These are phyloP conservation scores for Phallus indusiatus DNA, from an alignment of 768 basidiomycete species.

Conservation along the genomic window DNA sequence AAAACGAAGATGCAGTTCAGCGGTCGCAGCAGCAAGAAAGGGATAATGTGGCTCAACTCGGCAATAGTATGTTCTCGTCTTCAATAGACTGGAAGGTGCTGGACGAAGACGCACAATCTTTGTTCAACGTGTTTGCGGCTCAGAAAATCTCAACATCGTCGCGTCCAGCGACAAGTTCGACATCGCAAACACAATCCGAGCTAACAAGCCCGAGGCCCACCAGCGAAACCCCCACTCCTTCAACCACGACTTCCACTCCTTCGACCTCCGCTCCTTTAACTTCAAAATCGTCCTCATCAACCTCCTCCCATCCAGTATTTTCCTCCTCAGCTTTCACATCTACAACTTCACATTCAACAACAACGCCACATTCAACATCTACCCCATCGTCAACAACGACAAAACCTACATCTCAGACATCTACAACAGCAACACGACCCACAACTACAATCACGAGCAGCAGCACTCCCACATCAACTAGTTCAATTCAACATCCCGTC, in stretches of 20 bases:
- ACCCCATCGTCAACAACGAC: slow-evolving; percentile 25
- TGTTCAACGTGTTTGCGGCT: too few relatives aligned
- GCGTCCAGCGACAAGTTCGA: too few relatives aligned
- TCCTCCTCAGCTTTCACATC: slow-evolving; percentile 26
- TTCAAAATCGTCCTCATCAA: slow-evolving; percentile 13
- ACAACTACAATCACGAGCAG: slow-evolving; percentile 24
- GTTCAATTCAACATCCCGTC: not conserved
- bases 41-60: too few relatives aligned
- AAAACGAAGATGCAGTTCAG: too few relatives aligned
- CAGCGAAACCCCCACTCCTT: slow-evolving; percentile 43
- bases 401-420: slow-evolving; percentile 23
- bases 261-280: slow-evolving; percentile 11
- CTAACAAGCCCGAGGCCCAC: slow-evolving; percentile 14
- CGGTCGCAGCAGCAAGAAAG: too few relatives aligned
- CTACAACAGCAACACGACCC: slow-evolving; percentile 25
- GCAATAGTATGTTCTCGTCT: too few relatives aligned
- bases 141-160: too few relatives aligned
- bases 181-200: too few relatives aligned
- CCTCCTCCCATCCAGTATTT: slow-evolving; percentile 34
- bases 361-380: slow-evolving; percentile 15
- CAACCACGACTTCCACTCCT: slow-evolving; percentile 36
- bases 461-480: not conserved
- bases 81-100: too few relatives aligned
- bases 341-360: slow-evolving; percentile 21
- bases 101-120: too few relatives aligned